Evolutionary conservation across 2,329 filamentous ascomycete species (phyloP), one percentile per base, ranked within the genome.

Genomic region (Aspergillus sp.): DNA sequence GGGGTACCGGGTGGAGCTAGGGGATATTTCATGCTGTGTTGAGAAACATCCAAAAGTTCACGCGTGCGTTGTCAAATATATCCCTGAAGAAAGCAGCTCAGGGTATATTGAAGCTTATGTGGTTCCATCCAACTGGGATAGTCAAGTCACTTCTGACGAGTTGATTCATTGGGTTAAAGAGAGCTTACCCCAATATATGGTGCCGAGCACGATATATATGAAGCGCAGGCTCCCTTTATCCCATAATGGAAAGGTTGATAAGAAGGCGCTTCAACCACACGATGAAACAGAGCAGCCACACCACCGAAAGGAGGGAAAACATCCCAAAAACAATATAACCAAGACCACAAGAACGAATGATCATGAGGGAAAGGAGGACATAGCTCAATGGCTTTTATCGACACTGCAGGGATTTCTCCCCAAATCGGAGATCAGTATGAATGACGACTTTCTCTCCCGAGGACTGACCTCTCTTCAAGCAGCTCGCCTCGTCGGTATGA

Each of bases 1-100:
- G 51, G 92, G 92, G 1, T 96, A 96, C 81, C 84, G 92, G 55
- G 93, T 96, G 65, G 92, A 96, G 78, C 85, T 96, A 54, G 88
- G 88, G 60, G 92, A 96, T 64, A 95, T 96, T 66, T 36, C 32
- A 36, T 6, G 32, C 32, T 36, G 32, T 13, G 32, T 36, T 13
- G 32, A 36, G 11, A 11, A 36, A 36, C 91, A 96, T 73, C 88
- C 81, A 47, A 87, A 92, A 72, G 78, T 96, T 32, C 49, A 57
- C 15, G 21, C 41, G 3, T 53, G n/a, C 10, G 58, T 58, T 13
- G 58, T 55, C 4, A 21, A 19, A 36, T 44, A 55, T 15, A 50
- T 48, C 13, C 50, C 50, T 17, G 49, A 54, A n/a, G 27, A 17
- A 2, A 25, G n/a, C 3, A 52, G 6, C 5, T 47, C 42, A 2